Evolutionary conservation across 345 rosid genomes (phyloP), one percentile per base, ranked within the genome.

Genomic region (Citrus maxima): DNA sequence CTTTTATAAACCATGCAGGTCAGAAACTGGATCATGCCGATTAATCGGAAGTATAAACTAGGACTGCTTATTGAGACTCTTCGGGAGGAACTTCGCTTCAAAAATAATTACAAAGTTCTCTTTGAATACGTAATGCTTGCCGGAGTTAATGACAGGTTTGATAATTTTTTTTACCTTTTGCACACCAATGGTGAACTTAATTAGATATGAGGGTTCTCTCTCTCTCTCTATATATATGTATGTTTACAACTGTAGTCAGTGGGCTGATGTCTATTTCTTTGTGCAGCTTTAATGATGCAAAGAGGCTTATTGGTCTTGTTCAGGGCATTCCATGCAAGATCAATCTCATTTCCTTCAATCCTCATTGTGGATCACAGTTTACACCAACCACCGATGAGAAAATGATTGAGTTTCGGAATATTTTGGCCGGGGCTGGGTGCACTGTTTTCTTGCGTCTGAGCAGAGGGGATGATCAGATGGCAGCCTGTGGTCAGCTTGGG

Each of bases 401-500:
- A 77, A 95, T 95, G 88, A 87, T 92, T 16, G 85, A 92, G 88
- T 95, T 95, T 70, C 88, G 95, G 51, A 95, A 93, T 76, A 69
- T 82, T 54, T 82, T 95, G 84, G 95, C 91, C 4, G 89, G 81
- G 84, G 98, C 82, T 55, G 94, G 93, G 40, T 88, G 92, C 84
- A 62, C 76, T 0, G 98, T 93, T 77, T 88, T 93, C 79, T 74
- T 89, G 85, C 79, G 98, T 69, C 82, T 81, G 67, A 92, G 97
- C 77, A 86, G 96, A 85, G 99, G 98, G 32, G 93, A 93, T 51
- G 99, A 95, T 88, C 90, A 92, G 88, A 95, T 91, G 99, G 99
- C 98, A 49, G 99, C 98, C 24, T 93, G 97, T 72, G 97, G 99
- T 59, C 99, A 95, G 86, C 99, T 95, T 42, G 99, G 99, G 79